Base-by-base conservation (phyloP, 805 yeast species). In the Yarrowia phangngaensis region DNA sequence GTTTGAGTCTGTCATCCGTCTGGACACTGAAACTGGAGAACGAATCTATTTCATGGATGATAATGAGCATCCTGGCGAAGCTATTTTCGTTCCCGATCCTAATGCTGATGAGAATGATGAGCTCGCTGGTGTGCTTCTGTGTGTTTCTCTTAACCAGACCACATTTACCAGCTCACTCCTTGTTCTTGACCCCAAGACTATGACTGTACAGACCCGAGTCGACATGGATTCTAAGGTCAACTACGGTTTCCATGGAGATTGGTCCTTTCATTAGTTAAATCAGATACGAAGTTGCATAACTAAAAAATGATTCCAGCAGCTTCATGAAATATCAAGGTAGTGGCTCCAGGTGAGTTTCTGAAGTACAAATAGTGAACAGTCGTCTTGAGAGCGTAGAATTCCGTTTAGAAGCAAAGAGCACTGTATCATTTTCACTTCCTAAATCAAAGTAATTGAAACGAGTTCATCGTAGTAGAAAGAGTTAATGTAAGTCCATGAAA, bases 71-170 rank as follows among this genome's bases (percentile, higher is more conserved):
- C 45, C 45, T 2, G 45, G 45, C 4, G 45, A 38, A n/a, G 45
- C 45, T 8, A 14, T 38, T 27, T 38, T 38, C 20, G 45, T 38
- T 17, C 24, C 45, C 14, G 45, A 38, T 38, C 45, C 45, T 3
- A 16, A 35, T 4, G 6, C 30, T 12, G 29, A 24, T 6, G 23
- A 35, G 13, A 24, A 26, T 5, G 43, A 36, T 9, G 43, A 38
- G 19, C 24, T 38, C 2, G 45, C 24, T 1, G 45, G 45, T 4
- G 32, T 27, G 1, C 12, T 38, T 11, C 11, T 38, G 6, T 27
- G 32, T 5, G 24, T 38, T 3, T 26, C 32, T 1, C 32, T 38
- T 2, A 38, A 38, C 14, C 17, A 26, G 9, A 26, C 26, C 22
- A 17, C 45, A 1, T 23, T 23, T 6, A 38, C 23, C 11, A 38